Base-by-base conservation (phyloP, 1,139 yeast genomes). In the Suhomyces atakaporum region DNA sequence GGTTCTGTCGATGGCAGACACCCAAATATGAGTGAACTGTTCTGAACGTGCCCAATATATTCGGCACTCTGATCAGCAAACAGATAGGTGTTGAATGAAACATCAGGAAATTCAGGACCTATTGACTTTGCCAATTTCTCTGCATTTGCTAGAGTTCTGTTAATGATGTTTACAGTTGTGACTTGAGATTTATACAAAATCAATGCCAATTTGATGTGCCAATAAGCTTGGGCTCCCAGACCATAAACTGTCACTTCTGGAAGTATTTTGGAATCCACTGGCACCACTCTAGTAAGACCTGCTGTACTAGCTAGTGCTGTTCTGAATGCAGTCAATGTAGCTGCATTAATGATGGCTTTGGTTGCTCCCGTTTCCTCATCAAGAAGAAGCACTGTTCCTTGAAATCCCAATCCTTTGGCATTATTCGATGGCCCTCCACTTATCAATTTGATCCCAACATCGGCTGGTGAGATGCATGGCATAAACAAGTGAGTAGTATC, bases 181-280 rank as follows among this genome's bases (percentile, higher is more conserved):
- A 75, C 56, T 27, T 52, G 41, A 1, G 46, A 48, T 4, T 67
- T 64, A 43, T 73, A 76, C 29, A 77, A 51, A 6, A 58, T 44
- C 25, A 76, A 50, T 0, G 79, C 63, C 32, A 81, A 54, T 43
- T 65, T 64, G 16, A 72, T 59, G 49, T 82, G 88, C 88, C 88
- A 82, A 46, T 69, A 72, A 0, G 83, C 83, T 52, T 82, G 88
- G 18, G 70, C 66, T 0, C 89, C 88, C n/a, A 77, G 76, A 0
- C 89, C 89, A 53, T 77, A 77, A 2, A 75, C 78, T 8, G 70
- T 50, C 25, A 75, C 25, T 30, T 56, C 60, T 0, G 64, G 60
- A 6, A 59, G 40, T 5, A 45, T 35, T 5, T 42, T 43, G 5
- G 39, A 16, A 16, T 44, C 44, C 3, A 47, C 48, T 9, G 53